Evolutionary conservation across 1,139 yeast genomes (phyloP), one percentile per base, ranked within the genome.

Genomic region (Sugiyamaella japonica): DNA sequence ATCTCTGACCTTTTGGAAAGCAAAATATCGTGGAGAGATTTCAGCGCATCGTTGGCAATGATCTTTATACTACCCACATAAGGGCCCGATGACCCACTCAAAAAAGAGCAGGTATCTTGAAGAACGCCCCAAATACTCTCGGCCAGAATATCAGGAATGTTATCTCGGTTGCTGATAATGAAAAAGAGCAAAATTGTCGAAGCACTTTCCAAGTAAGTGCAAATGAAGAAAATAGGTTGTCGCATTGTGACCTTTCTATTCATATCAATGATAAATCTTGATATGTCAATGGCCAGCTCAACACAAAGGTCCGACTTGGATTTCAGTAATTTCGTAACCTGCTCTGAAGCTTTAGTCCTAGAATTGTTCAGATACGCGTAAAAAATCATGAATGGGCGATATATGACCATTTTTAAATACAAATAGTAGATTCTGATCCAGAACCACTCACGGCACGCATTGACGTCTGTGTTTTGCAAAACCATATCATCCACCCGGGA

Each of bases 331-430:
- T n/a, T 36, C 6, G 39, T 36, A 3, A 36, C 13, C n/a, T 7
- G 39, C 16, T 36, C 39, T 36, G 39, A 36, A 36, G 39, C 39
- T 36, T 36, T 15, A n/a, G 39, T 36, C n/a, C 17, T 36, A 13
- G 39, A 36, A n/a, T 36, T 36, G n/a, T 36, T 36, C 39, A 36
- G 17, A 39, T 39, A 39, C 17, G 29, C 43, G 29, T 17, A 39
- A 39, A 39, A 39, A 20, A 39, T 39, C 43, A 39, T 39, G 28
- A 39, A 39, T 10, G 43, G 43, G 5, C 43, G 43, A 23, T 39
- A 39, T 10, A 39, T 17, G 29, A 39, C 28, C 28, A 39, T 23
- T 39, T 23, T 39, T 13, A 39, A 16, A 39, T 20, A 39, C 16
- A 39, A 39, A 39, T 39, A 39, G 29, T 39, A 39, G 6, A 39